Evolutionary conservation across 1,284 basidiomycete genomes (phyloP).

Genomic region (Ustilago lituana): DNA sequence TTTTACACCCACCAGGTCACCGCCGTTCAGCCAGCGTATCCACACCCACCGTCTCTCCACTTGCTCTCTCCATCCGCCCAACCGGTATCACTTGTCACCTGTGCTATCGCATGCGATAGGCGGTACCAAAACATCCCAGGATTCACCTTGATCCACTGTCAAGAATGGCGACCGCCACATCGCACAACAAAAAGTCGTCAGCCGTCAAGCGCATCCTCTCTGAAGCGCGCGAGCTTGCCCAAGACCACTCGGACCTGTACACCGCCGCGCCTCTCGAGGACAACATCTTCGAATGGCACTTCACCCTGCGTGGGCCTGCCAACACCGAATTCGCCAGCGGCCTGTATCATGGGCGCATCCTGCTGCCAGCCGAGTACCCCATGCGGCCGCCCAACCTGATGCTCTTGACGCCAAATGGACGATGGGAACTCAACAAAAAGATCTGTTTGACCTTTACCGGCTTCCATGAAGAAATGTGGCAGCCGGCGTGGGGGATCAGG

Average conservation of each 20-base stretch:
- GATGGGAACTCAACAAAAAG: constrained; percentile 93
- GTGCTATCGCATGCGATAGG: too few species aligned
- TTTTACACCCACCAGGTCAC: too few species aligned
- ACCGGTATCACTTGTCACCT: too few species aligned
- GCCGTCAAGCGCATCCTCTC: constrained; percentile 96
- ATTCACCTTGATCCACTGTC: too few species aligned
- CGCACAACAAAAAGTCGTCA: constrained; percentile 71
- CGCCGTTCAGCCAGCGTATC: too few species aligned
- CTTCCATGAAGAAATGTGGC: constrained; percentile 80
- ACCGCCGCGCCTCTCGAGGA: constrained; percentile 80
- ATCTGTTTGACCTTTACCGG: constrained; percentile 71
- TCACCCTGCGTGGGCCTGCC: constrained; percentile 85
- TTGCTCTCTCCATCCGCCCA: too few species aligned
- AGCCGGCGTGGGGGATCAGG: constrained; percentile 95
- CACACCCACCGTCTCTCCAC: neutral
- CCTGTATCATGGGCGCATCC: constrained; percentile 86
- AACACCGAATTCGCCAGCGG: constrained; percentile 65
- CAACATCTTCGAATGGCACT: constrained; percentile 84
- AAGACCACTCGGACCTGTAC: constrained; percentile 83
- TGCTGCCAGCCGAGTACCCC: constrained; percentile 90
- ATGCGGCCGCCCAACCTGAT: constrained; percentile 92
- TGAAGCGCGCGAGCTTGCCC: constrained; percentile 86
- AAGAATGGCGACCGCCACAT: constrained; percentile 40
- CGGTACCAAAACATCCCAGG: too few species aligned
- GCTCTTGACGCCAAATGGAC: constrained; percentile 92